Conservation (phyloP, 495 filamentous ascomycete genomes). For the Lasiosphaeria hispida region DNA sequence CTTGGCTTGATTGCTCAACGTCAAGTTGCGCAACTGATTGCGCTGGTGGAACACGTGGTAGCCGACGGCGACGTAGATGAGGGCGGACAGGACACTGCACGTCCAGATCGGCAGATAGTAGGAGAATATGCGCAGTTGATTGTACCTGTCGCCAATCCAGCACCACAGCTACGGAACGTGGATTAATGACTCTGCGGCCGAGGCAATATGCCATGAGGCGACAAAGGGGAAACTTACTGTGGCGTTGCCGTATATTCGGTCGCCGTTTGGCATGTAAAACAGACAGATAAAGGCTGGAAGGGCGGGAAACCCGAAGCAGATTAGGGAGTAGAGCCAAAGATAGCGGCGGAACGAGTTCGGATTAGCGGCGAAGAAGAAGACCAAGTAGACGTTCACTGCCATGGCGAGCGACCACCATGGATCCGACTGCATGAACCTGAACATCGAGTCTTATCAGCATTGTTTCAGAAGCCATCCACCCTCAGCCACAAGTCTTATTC, state of each 20-base stretch:
- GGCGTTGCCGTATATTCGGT: conserved; percentile 70
- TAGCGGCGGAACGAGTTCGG: conserved; percentile 61
- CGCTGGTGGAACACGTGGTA: conserved; percentile 63
- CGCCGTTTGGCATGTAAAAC: conserved; percentile 44
- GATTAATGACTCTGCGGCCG: background rate
- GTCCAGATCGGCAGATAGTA: conserved; percentile 88
- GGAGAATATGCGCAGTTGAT: conserved; percentile 67
- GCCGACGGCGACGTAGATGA: conserved; percentile 72
- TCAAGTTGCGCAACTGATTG: conserved; percentile 52
- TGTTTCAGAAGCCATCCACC: background rate
- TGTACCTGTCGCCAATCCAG: conserved; percentile 71
- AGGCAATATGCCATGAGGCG: background rate
- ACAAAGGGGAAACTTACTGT: conserved; percentile 37
- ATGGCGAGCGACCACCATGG: conserved; percentile 67
- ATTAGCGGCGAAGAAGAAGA: conserved; percentile 72
- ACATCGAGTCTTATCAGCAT: conserved; percentile 4
- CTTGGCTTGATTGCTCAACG: conserved; percentile 36
- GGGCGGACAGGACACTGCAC: conserved; percentile 63
- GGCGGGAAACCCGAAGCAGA: conserved; percentile 74
- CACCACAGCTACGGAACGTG: conserved; percentile 66
- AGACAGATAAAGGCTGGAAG: conserved; percentile 68
- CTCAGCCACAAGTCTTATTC: background rate
- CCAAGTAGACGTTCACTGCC: conserved; percentile 83
- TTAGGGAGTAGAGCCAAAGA: conserved; percentile 65
- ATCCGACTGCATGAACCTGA: conserved; percentile 58